A percentile compares a stretch with the other conserved stretches of the same genome.
These are phyloP conservation scores for Ophiobolus disseminans DNA, from an alignment of 2,329 filamentous ascomycete genomes.

Conservation along the genomic window DNA sequence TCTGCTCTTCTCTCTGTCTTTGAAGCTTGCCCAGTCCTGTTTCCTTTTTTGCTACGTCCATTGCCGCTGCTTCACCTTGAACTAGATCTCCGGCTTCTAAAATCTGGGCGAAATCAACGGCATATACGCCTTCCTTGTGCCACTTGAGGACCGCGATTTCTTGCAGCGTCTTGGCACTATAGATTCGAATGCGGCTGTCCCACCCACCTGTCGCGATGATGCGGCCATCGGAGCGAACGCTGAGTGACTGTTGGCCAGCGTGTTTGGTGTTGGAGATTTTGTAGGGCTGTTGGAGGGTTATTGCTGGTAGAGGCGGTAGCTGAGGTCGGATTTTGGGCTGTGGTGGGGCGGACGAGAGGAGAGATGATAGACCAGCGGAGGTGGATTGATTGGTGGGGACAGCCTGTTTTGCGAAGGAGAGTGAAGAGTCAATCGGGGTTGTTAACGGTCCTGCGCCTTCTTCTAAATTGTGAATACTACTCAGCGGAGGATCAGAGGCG, in stretches of 20 bases:
- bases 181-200: conserved; percentile 83
- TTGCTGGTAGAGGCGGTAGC: conserved; percentile 4
- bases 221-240: conserved; percentile 77
- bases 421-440: too few relatives aligned
- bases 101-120: conserved; percentile 71
- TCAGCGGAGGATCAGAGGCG: too few relatives aligned
- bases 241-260: conserved; percentile 83
- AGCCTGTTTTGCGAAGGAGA: conserved; percentile 27
- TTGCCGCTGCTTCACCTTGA: not conserved
- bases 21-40: conserved; percentile 34
- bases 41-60: conserved; percentile 13
- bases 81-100: conserved; percentile 17
- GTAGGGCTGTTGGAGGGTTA: conserved; percentile 54
- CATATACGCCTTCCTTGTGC: conserved; percentile 89
- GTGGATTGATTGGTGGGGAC: conserved; percentile 6
- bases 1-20: conserved; percentile 56
- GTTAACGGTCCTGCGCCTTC: too few relatives aligned
- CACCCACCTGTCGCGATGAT: conserved; percentile 92
- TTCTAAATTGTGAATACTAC: too few relatives aligned
- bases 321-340: conserved; percentile 12
- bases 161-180: conserved; percentile 78
- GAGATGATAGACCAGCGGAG: conserved; percentile 31
- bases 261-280: conserved; percentile 80
- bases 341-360: conserved; percentile 26
- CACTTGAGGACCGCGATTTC: conserved; percentile 93